phyloP scores from a whole-genome alignment of 1,284 basidiomycete species.

The Amylostereum chailletii region DNA sequence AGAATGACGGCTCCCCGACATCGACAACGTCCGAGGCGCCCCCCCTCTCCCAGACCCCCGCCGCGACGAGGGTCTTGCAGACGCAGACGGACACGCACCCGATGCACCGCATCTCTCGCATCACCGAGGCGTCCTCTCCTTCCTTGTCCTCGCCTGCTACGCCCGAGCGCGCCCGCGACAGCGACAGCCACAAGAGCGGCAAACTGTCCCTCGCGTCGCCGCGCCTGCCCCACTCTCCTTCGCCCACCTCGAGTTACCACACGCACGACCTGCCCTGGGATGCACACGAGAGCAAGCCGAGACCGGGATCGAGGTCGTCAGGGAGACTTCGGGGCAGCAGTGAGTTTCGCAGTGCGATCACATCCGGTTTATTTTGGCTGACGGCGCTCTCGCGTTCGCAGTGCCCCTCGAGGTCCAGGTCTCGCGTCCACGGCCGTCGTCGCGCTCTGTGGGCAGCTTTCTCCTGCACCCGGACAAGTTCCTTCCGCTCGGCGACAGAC shows the following conservation, averaged over 20 bases:
- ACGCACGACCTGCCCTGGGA: too few species aligned
- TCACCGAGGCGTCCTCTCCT: constrained; percentile 23
- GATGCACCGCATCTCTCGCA: constrained; percentile 21
- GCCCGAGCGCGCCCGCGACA: constrained; percentile 2
- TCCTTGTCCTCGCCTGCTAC: constrained; percentile 16
- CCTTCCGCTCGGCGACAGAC: not conserved
- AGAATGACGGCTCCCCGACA: too few species aligned
- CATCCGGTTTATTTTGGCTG: too few species aligned
- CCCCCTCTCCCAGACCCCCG: not conserved
- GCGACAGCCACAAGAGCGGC: too few species aligned
- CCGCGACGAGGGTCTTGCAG: constrained; percentile 9
- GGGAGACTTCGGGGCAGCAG: not conserved
- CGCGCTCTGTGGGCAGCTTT: not conserved
- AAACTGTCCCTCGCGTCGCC: too few species aligned
- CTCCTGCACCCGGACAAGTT: not conserved
- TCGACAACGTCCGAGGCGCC: not conserved
- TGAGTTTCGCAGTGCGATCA: too few species aligned
- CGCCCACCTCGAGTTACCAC: too few species aligned
- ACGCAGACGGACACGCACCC: constrained; percentile 12
- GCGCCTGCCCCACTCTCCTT: too few species aligned
- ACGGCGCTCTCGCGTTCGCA: too few species aligned
- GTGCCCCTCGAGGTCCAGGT: not conserved
- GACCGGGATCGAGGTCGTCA: not conserved
- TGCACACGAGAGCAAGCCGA: too few species aligned
- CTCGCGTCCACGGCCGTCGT: not conserved